These are phyloP conservation scores for Colletotrichum sidae DNA, from an alignment of 2,329 filamentous ascomycete species.

Conservation along the genomic window DNA sequence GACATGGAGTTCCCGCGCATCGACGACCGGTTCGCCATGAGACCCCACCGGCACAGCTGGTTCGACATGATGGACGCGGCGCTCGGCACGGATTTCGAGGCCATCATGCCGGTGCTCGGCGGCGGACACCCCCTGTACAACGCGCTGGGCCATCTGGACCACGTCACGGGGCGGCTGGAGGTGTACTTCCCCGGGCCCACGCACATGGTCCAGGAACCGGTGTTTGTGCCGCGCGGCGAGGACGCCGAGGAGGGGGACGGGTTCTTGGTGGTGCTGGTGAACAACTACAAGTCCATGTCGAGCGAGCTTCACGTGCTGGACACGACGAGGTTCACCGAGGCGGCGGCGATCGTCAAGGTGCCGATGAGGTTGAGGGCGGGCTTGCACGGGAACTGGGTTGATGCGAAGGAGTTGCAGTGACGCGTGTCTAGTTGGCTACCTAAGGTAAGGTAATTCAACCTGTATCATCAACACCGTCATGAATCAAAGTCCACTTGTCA, in stretches of 20 bases:
- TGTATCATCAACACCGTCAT: not conserved
- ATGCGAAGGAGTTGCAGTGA: slow-evolving; percentile 20
- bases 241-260: slow-evolving; percentile 52
- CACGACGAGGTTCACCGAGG: slow-evolving; percentile 7
- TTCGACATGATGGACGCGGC: slow-evolving; percentile 32
- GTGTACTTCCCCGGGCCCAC: slow-evolving; percentile 48
- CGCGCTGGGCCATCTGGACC: slow-evolving; percentile 46
- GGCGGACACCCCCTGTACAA: slow-evolving; percentile 46
- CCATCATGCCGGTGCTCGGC: slow-evolving; percentile 37
- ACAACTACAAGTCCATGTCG: slow-evolving; percentile 36
- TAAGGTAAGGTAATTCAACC: not conserved
- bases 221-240: slow-evolving; percentile 52
- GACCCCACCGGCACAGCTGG: slow-evolving; percentile 25
- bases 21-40: slow-evolving; percentile 19
- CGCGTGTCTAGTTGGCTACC: not conserved
- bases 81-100: slow-evolving; percentile 26
- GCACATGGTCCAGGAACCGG: slow-evolving; percentile 55
- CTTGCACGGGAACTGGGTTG: slow-evolving; percentile 29
- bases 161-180: slow-evolving; percentile 41
- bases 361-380: slow-evolving; percentile 22
- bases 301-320: slow-evolving; percentile 32
- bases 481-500: not conserved
- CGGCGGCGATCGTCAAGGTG: slow-evolving; percentile 25
- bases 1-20: slow-evolving; percentile 34
- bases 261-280: slow-evolving; percentile 48